These are phyloP conservation scores for Nigrospora sphaerica DNA, from an alignment of 2,329 filamentous ascomycete species.

Conservation along the genomic window DNA sequence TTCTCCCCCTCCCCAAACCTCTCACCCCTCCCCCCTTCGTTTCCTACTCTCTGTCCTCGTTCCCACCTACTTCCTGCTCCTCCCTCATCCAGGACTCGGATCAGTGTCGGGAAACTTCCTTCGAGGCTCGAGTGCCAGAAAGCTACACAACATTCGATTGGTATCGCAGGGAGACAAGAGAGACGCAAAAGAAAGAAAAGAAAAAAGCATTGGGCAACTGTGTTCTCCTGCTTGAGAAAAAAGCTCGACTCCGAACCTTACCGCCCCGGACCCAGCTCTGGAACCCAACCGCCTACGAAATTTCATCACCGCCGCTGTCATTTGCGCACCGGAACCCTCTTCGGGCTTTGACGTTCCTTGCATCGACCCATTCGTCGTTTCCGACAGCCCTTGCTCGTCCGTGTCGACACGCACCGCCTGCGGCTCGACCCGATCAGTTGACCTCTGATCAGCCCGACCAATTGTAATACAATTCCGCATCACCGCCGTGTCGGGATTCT, in stretches of 20 bases:
- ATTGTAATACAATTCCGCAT: constrained; percentile 7
- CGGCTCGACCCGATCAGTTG: constrained; percentile 3
- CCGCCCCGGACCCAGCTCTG: too few species aligned
- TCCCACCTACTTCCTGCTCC: background rate
- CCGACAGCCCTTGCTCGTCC: background rate
- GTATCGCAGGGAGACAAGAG: background rate
- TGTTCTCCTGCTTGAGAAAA: too few species aligned
- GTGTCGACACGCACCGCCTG: constrained; percentile 1
- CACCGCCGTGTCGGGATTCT: constrained; percentile 3
- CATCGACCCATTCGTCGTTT: constrained; percentile 1
- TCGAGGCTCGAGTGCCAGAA: background rate
- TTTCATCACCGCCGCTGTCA: too few species aligned
- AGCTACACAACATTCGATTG: background rate
- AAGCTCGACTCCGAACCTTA: too few species aligned
- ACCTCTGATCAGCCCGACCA: constrained; percentile 3
- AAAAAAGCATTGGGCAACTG: background rate
- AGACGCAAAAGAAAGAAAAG: background rate
- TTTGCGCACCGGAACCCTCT: background rate
- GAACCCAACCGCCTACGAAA: too few species aligned
- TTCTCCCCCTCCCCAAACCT: constrained; percentile 1
- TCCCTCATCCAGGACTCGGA: background rate
- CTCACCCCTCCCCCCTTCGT: constrained; percentile 1
- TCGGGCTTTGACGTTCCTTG: constrained; percentile 3
- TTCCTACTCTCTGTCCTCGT: constrained; percentile 7
- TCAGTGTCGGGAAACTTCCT: background rate